Conservation (phyloP, 2,329 filamentous ascomycete genomes). For the Zymoseptoria tritici region DNA sequence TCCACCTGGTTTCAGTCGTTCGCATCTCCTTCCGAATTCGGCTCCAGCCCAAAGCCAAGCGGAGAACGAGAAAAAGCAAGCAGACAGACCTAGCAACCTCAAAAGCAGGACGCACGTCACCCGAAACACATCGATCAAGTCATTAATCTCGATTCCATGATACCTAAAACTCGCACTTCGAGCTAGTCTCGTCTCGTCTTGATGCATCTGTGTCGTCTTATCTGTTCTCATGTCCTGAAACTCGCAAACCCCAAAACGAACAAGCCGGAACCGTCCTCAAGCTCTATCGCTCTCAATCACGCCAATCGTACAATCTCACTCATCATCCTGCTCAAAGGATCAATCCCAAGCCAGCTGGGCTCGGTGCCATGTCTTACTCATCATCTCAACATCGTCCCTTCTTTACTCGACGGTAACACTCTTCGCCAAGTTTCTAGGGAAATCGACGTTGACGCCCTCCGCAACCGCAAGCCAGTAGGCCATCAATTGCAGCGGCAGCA, state of each 20-base stretch:
- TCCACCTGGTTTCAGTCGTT: too few relatives aligned
- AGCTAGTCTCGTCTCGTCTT: background rate
- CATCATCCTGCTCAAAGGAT: background rate
- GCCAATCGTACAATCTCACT: background rate
- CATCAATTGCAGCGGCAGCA: slow-evolving; percentile 94
- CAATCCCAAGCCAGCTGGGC: background rate
- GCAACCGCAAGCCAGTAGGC: slow-evolving; percentile 97
- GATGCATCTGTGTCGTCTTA: background rate
- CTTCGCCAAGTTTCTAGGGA: slow-evolving; percentile 97
- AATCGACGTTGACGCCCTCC: slow-evolving; percentile 95
- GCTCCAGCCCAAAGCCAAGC: too few relatives aligned
- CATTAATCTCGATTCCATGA: background rate
- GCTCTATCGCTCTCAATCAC: background rate
- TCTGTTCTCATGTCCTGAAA: background rate
- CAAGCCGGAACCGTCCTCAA: background rate
- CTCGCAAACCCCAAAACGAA: background rate
- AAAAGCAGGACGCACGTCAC: too few relatives aligned
- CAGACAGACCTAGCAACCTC: too few relatives aligned
- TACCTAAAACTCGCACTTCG: background rate
- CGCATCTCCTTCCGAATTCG: too few relatives aligned
- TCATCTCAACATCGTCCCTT: background rate
- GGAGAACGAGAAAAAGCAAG: too few relatives aligned
- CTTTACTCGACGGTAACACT: slow-evolving; percentile 93
- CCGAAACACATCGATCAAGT: background rate
- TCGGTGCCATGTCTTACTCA: background rate